Evolutionary conservation across 495 filamentous ascomycete genomes (phyloP).

Genomic region (Aspergillus homomorphus): DNA sequence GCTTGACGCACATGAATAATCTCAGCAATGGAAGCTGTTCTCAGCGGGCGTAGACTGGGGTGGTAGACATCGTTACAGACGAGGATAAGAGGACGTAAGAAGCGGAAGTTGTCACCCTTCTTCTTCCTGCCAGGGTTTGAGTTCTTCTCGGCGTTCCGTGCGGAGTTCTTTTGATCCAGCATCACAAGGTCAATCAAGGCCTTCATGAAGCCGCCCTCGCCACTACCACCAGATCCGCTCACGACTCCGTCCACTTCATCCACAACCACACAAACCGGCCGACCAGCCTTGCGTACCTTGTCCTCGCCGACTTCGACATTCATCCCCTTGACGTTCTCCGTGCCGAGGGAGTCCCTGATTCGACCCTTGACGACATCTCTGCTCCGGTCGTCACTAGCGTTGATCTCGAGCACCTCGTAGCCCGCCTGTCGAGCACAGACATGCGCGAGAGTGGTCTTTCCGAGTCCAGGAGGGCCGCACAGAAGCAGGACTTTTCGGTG

Average conservation of each 20-base stretch:
- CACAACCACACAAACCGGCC: slow-evolving; percentile 87
- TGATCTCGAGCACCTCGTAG: slow-evolving; percentile 93
- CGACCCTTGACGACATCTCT: slow-evolving; percentile 92
- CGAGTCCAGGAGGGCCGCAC: slow-evolving; percentile 86
- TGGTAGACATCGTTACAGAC: slow-evolving; percentile 99
- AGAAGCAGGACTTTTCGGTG: slow-evolving; percentile 86
- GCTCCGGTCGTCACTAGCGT: slow-evolving; percentile 92
- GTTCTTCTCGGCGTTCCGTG: slow-evolving; percentile 33
- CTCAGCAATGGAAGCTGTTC: slow-evolving; percentile 78
- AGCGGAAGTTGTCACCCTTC: slow-evolving; percentile 77
- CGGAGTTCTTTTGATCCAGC: slow-evolving; percentile 77
- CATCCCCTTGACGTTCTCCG: slow-evolving; percentile 85
- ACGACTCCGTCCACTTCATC: slow-evolving; percentile 97
- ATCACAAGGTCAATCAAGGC: slow-evolving; percentile 86
- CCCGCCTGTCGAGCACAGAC: slow-evolving; percentile 93
- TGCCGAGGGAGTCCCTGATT: slow-evolving; percentile 83
- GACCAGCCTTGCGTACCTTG: slow-evolving; percentile 69
- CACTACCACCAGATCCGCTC: slow-evolving; percentile 64
- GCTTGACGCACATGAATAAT: slow-evolving; percentile 91
- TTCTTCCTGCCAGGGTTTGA: slow-evolving; percentile 46
- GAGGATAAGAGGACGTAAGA: slow-evolving; percentile 83
- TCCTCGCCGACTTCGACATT: slow-evolving; percentile 59
- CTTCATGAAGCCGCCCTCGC: slow-evolving; percentile 89
- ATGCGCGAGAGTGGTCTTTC: slow-evolving; percentile 95
- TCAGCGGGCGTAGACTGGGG: slow-evolving; percentile 76